Percentiles rank a stretch among this genome's conserved stretches.
Evolutionary conservation across 495 filamentous ascomycete genomes (phyloP).

Genomic region (Penicillium cataractarum): DNA sequence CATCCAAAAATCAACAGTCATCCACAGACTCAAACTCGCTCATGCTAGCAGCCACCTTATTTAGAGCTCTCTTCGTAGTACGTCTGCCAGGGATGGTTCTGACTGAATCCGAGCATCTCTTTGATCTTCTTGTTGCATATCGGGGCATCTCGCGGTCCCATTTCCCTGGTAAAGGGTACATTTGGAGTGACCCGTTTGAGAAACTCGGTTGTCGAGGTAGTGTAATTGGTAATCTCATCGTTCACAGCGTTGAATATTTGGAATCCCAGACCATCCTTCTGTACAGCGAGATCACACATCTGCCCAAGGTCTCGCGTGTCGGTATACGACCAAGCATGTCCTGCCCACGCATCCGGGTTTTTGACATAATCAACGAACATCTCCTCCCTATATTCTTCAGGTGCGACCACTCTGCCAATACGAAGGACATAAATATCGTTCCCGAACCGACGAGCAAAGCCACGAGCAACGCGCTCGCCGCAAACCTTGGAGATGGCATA

Average conservation of each 20-base stretch:
- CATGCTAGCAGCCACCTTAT: not conserved
- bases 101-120: slow-evolving; percentile 59
- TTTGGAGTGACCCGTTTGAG: slow-evolving; percentile 49
- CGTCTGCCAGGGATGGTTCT: slow-evolving; percentile 57
- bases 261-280: slow-evolving; percentile 57
- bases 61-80: slow-evolving; percentile 27
- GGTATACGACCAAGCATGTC: slow-evolving; percentile 63
- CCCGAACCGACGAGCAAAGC: slow-evolving; percentile 56
- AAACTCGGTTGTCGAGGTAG: slow-evolving; percentile 49
- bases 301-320: slow-evolving; percentile 62
- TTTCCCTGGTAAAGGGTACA: slow-evolving; percentile 51
- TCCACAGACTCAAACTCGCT: not conserved
- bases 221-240: slow-evolving; percentile 54
- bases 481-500: slow-evolving; percentile 65
- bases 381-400: slow-evolving; percentile 58
- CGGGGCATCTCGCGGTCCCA: slow-evolving; percentile 59
- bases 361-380: slow-evolving; percentile 52
- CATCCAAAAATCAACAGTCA: not conserved
- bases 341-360: slow-evolving; percentile 51
- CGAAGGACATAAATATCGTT: slow-evolving; percentile 62
- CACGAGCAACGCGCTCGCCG: slow-evolving; percentile 56
- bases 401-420: slow-evolving; percentile 61
- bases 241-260: slow-evolving; percentile 67
- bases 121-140: slow-evolving; percentile 61
- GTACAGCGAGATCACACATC: slow-evolving; percentile 56